A percentile compares a stretch with the other conserved stretches of the same genome.
phyloP scores from a whole-genome alignment of 1,284 basidiomycete species.

The Malassezia arunalokei region DNA sequence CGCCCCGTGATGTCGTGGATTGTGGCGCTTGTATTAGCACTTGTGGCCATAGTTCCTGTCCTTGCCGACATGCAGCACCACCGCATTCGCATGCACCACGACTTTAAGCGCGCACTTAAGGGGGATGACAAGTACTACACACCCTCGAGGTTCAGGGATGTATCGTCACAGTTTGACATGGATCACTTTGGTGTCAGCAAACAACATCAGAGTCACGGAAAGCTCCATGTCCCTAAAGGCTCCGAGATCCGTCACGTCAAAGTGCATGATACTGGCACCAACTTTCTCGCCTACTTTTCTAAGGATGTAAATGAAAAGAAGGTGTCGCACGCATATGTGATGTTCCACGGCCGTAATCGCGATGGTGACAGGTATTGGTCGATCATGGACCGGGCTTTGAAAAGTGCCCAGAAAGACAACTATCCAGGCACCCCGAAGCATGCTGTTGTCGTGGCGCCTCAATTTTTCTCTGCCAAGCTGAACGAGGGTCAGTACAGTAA shows the following conservation, averaged over 20 bases:
- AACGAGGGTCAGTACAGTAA: conserved; percentile 32
- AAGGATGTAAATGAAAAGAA: conserved; percentile 11
- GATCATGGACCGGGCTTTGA: conserved; percentile 28
- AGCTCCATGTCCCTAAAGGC: conserved; percentile 21
- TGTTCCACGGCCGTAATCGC: conserved; percentile 39
- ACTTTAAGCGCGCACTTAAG: neutral
- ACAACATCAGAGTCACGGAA: conserved; percentile 19
- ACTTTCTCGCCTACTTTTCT: conserved; percentile 30
- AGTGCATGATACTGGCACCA: conserved; percentile 17
- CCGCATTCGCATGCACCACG: neutral
- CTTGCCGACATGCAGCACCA: neutral
- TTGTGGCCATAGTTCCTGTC: neutral
- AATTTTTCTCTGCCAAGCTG: conserved; percentile 29
- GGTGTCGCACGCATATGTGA: conserved; percentile 34
- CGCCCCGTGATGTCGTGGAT: neutral
- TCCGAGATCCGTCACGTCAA: conserved; percentile 19
- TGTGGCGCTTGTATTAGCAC: neutral
- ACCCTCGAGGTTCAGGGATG: neutral
- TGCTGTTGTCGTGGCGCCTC: conserved; percentile 32
- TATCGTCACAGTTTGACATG: neutral
- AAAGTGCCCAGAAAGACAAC: conserved; percentile 19
- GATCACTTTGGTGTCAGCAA: neutral
- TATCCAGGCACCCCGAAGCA: conserved; percentile 18
- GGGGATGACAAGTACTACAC: neutral
- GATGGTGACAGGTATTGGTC: conserved; percentile 33